Evolutionary conservation across 2,329 filamentous ascomycete genomes (phyloP).

Genomic region (Ophiostoma quercus): DNA sequence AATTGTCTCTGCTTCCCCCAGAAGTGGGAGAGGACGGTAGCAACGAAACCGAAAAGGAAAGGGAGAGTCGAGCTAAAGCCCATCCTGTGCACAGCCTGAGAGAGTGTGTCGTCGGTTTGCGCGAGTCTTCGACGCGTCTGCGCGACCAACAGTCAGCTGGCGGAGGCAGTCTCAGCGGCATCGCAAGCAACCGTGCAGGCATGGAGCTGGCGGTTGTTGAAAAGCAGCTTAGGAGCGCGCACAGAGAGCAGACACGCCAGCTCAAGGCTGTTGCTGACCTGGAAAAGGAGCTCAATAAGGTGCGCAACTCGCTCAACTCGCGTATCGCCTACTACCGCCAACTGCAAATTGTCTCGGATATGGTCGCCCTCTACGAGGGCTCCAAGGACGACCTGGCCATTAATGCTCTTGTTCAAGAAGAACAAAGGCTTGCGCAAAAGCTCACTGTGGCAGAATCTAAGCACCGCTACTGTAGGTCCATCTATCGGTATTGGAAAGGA

Average conservation of each 20-base stretch:
- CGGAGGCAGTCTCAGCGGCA: constrained; percentile 3
- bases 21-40: constrained; percentile 19
- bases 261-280: constrained; percentile 44
- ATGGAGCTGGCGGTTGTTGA: constrained; percentile 63
- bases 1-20: constrained; percentile 42
- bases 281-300: constrained; percentile 69
- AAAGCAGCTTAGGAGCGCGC: constrained; percentile 56
- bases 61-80: constrained; percentile 25
- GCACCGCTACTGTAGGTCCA: constrained; percentile 60
- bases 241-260: constrained; percentile 49
- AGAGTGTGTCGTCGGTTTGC: constrained; percentile 63
- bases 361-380: constrained; percentile 69
- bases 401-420: constrained; percentile 40
- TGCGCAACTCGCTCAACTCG: constrained; percentile 74
- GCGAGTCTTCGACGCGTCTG: constrained; percentile 54
- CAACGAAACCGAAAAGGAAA: constrained; percentile 33
- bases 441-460: constrained; percentile 64
- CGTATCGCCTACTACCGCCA: constrained; percentile 87
- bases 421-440: constrained; percentile 50
- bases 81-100: constrained; percentile 55
- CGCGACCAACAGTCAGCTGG: constrained; percentile 44
- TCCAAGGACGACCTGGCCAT: constrained; percentile 49
- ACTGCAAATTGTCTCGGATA: constrained; percentile 85
- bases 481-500: not conserved
- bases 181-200: constrained; percentile 42